Percentiles rank a stretch among this genome's conserved stretches.
Conservation (phyloP, 2,329 filamentous ascomycete species). For the Xylariaceae sp. region DNA sequence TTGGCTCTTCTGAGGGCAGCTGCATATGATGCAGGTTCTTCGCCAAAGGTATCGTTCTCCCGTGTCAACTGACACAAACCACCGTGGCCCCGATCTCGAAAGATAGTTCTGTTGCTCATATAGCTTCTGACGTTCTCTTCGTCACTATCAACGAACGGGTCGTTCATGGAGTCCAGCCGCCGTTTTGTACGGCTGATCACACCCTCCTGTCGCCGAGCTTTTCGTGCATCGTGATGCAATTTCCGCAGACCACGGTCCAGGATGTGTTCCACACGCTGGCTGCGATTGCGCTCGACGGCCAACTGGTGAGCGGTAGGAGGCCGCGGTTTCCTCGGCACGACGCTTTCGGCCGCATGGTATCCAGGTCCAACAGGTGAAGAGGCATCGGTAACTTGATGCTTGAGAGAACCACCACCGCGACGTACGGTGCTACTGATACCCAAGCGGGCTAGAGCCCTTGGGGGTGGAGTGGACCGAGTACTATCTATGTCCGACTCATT, state of each 20-base stretch:
- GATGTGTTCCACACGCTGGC: constrained; percentile 74
- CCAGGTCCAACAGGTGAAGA: constrained; percentile 54
- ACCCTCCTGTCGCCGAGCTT: constrained; percentile 58
- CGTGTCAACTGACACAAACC: constrained; percentile 57
- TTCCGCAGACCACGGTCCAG: constrained; percentile 67
- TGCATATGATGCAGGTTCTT: constrained; percentile 63
- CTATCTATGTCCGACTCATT: constrained; percentile 53
- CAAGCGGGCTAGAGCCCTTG: constrained; percentile 36
- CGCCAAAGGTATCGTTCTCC: constrained; percentile 70
- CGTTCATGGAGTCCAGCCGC: constrained; percentile 52
- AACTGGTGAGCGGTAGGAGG: constrained; percentile 78
- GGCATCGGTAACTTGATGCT: constrained; percentile 55
- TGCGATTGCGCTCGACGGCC: constrained; percentile 72
- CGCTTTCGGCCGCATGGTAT: constrained; percentile 46
- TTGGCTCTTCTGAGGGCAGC: constrained; percentile 59
- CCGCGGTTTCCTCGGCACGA: constrained; percentile 59
- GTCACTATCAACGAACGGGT: constrained; percentile 59
- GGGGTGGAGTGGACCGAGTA: constrained; percentile 48
- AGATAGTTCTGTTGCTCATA: constrained; percentile 34
- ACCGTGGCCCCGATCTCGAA: constrained; percentile 54
- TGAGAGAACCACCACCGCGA: constrained; percentile 46
- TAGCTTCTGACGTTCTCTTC: constrained; percentile 44
- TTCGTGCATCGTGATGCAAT: constrained; percentile 59
- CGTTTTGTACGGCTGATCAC: constrained; percentile 61
- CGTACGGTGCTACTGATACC: constrained; percentile 36